Base-by-base conservation (phyloP, 163 green algal species). In the Chlamydomonas reinhardtii region DNA sequence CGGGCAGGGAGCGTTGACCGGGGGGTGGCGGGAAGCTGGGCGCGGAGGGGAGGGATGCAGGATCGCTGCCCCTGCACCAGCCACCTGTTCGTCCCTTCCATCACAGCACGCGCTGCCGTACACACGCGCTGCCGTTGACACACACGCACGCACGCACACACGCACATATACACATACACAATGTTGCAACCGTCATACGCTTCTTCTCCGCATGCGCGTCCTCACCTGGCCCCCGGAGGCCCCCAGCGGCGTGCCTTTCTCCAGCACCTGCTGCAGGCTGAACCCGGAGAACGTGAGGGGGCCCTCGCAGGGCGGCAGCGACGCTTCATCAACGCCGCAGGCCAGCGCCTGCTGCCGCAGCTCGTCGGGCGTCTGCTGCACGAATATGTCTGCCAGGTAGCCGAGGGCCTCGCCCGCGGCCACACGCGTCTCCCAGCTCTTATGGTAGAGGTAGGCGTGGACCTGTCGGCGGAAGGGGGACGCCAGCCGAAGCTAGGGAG, bases 381-480 rank as follows among this genome's bases (percentile, higher is more conserved):
- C 48, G 76, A 96, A 96, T 32, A 95, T 93, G 37, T 95, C 87
- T 3, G 95, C 95, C 17, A 98, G 81, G 12, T 87, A 82, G 35
- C 94, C 94, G 1, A 98, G 64, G 35, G 95, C 96, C 27, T 95
- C 91, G 4, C 92, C 94, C 15, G 95, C 94, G 48, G 94, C 94
- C 0, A 95, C 82, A 5, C 96, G 91, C 0, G 93, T 92, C 25
- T 98, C 96, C 96, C 96, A 98, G 43, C 89, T 90, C 8, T 92
- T 94, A 83, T 90, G 77, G 56, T 92, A 92, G 20, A 98, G 83
- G 64, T 91, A 90, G 4, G 68, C 68, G 11, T 94, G 83, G 12
- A 98, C 89, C 91, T 94, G 76, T 54, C n/a, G n/a, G 14, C 48
- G 48, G 48, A n/a, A n/a, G n/a, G n/a, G n/a, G n/a, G n/a, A n/a